These are phyloP conservation scores for Stentor roeselii DNA, from an alignment of 73 alveolate species.

Conservation along the genomic window DNA sequence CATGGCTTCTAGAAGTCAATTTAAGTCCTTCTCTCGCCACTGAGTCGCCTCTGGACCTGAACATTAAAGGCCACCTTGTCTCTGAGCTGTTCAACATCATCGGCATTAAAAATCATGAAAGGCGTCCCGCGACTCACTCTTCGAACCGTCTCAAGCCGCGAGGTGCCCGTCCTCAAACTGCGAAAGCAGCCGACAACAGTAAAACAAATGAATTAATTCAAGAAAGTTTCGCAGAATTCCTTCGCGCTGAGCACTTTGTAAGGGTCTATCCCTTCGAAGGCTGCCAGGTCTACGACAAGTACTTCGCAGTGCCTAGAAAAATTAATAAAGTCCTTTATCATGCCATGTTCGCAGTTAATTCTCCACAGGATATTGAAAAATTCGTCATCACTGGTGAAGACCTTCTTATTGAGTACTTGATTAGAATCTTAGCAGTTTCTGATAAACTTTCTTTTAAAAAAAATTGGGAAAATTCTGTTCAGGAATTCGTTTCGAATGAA, in stretches of 20 bases:
- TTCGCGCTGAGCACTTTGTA: neutral
- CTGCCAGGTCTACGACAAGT: neutral
- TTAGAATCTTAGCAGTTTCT: neutral
- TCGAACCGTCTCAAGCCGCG: neutral
- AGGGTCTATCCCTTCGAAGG: conserved; percentile 14
- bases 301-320: neutral
- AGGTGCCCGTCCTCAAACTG: neutral
- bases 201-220: neutral
- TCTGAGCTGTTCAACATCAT: conserved; percentile 63
- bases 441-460: neutral
- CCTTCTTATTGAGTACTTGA: neutral
- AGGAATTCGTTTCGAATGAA: conserved; percentile 7
- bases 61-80: conserved; percentile 58
- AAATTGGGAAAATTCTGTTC: neutral
- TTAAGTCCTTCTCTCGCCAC: conserved; percentile 70
- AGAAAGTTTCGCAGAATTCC: neutral
- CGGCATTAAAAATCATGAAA: conserved; percentile 49
- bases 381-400: neutral
- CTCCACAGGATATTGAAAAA: neutral
- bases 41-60: conserved; percentile 58
- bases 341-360: neutral
- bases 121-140: neutral
- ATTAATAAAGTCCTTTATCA: neutral
- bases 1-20: conserved; percentile 83
- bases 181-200: neutral